Evolutionary conservation across 805 yeast genomes (phyloP), one percentile per base, ranked within the genome.

Genomic region (Komagataella populi): DNA sequence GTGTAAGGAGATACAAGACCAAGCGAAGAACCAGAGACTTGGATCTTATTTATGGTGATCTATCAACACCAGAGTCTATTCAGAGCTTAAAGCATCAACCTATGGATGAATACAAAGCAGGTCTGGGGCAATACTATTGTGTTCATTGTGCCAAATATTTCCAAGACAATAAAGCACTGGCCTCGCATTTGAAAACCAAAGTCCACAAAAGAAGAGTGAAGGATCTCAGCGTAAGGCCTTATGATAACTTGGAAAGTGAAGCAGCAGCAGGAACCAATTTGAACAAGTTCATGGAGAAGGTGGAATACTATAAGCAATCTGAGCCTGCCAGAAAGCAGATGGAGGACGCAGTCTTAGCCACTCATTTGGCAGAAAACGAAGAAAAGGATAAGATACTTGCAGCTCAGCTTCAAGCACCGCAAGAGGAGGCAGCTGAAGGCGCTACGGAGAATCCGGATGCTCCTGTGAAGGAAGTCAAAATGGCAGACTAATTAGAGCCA

Each of bases 91-190:
- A 86, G 63, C 82, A 85, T 63, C 98, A 91, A 67, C 85, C 87
- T 4, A 66, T 86, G 52, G 96, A 91, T 66, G 98, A 91, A 68
- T 79, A 81, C 47, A 83, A 84, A 62, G 90, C 97, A 1, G 99
- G 99, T 1, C 70, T 93, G 57, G 99, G 96, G 14, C 98, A 93
- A 67, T 84, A 79, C 67, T 93, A 87, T 66, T 93, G 98, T 67
- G 75, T 93, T 51, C 96, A 89, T 56, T 93, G 99, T 73, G 95
- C 95, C 49, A 86, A 84, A 63, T 88, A 93, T 67, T 88, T 81
- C 61, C 96, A 90, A 63, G 81, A 83, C 52, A 88, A 84, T 47
- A 64, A 68, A 36, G 84, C 95, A 6, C 72, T 87, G 51, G 80
- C 78, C 54, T 73, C 82, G 12, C 99, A 93, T 69, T 68, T 76